phyloP scores from a whole-genome alignment of 169 alveolate genomes.

The Sarcocystis neurona region DNA sequence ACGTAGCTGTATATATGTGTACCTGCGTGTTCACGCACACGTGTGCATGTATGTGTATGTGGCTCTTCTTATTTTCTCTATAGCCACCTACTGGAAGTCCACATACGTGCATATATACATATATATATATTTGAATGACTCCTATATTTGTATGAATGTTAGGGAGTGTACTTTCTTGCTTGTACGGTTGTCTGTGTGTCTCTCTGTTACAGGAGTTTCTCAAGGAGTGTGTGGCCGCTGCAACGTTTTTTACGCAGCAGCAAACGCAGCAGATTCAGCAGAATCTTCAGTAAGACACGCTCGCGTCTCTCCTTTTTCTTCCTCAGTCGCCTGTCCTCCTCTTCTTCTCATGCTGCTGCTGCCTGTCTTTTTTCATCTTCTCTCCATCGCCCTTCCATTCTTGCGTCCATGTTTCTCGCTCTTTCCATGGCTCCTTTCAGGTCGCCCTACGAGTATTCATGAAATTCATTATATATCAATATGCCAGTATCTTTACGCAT shows the following conservation, averaged over 20 bases:
- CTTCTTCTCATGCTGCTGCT: too few species aligned
- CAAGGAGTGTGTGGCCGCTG: constrained; percentile 25
- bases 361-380: too few species aligned
- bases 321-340: too few species aligned
- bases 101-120: not conserved
- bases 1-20: not conserved
- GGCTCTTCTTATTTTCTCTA: not conserved
- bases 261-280: constrained; percentile 47
- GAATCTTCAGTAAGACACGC: constrained; percentile 16
- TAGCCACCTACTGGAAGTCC: too few species aligned
- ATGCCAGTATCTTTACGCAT: too few species aligned
- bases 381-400: too few species aligned
- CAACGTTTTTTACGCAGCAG: constrained; percentile 34
- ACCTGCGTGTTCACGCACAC: not conserved
- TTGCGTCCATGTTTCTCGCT: too few species aligned
- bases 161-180: not conserved
- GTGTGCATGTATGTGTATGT: not conserved
- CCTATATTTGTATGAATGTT: not conserved
- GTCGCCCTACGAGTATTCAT: too few species aligned
- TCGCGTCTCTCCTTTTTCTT: too few species aligned
- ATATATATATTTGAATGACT: not conserved
- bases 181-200: not conserved
- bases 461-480: too few species aligned
- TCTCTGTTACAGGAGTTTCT: constrained; percentile 37
- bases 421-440: too few species aligned